Base-by-base conservation (phyloP, 345 rosid species). In the Moricandia moricandioides region DNA sequence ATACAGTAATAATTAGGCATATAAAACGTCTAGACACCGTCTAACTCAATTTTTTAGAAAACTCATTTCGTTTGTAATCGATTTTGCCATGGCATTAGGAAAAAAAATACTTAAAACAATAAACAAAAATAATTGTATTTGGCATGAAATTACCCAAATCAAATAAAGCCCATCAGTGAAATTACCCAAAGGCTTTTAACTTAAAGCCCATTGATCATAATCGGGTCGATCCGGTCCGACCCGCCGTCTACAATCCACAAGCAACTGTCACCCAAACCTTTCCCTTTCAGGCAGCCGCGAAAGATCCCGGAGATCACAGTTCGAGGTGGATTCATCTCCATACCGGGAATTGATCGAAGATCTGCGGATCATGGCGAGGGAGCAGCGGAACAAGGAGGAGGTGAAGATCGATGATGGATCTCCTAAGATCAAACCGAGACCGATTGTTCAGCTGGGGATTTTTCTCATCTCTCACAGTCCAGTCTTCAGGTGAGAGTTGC, bases 391-490 rank as follows among this genome's bases (percentile, higher is more conserved):
- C 17, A 58, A 63, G 45, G 60, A 55, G 47, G 71, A 43, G 16
- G 35, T 39, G 70, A 72, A 67, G 52, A 54, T 34, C 10, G 65
- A 65, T 8, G 74, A 31, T 34, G 78, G 73, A 72, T 72, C 74
- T 73, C 77, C 80, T 56, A 80, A 73, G 69, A 70, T 56, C 70
- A 89, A 81, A 73, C 85, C 82, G 26, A 86, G 97, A 55, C 99
- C 97, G 29, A 87, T 95, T 51, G 97, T 90, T 73, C 89, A 88
- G 57, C 81, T 95, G 0, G 99, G 92, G 74, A 81, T 83, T 59
- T 80, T 92, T 71, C 96, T 95, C 78, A 83, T 89, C 78, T 80
- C 93, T 51, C 99, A 89, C 85, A 85, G 91, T 81, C 29, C 83
- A 51, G 62, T 88, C 13, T 84, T 89, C 74, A 89, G 99, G 99